These are phyloP conservation scores for Phytophthora syringae DNA, from an alignment of 352 stramenopile species.

Conservation along the genomic window DNA sequence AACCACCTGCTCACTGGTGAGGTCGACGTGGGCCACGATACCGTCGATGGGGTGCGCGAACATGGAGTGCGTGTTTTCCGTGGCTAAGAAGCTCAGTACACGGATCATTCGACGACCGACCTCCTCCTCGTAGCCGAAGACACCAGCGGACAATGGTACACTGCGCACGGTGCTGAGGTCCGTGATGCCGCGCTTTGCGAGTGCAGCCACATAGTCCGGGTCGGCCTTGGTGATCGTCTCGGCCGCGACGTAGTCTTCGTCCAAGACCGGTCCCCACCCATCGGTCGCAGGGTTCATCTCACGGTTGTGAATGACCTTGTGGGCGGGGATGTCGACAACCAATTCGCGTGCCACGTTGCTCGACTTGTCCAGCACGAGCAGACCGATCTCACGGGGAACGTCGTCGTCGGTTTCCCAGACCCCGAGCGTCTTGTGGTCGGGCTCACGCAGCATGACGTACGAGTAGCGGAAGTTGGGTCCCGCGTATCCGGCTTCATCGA, in stretches of 20 bases:
- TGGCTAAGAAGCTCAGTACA: slow-evolving; percentile 41
- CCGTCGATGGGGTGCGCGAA: slow-evolving; percentile 47
- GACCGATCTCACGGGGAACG: slow-evolving; percentile 42
- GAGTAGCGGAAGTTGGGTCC: slow-evolving; percentile 36
- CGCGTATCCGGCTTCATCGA: slow-evolving; percentile 28
- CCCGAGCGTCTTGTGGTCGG: slow-evolving; percentile 36
- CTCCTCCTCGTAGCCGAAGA: slow-evolving; percentile 39
- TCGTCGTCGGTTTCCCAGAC: slow-evolving; percentile 25
- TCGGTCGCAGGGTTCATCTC: slow-evolving; percentile 26
- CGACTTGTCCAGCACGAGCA: slow-evolving; percentile 29
- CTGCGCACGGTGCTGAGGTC: slow-evolving; percentile 35
- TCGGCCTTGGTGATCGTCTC: slow-evolving; percentile 44
- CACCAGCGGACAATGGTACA: slow-evolving; percentile 36
- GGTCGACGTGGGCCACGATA: slow-evolving; percentile 43
- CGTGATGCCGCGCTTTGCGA: slow-evolving; percentile 34
- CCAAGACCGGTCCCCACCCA: slow-evolving; percentile 39
- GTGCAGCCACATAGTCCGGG: slow-evolving; percentile 34
- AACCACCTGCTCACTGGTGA: slow-evolving; percentile 36
- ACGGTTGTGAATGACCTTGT: slow-evolving; percentile 24
- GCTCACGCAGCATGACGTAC: slow-evolving; percentile 52
- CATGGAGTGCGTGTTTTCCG: slow-evolving; percentile 41
- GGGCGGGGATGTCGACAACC: slow-evolving; percentile 36
- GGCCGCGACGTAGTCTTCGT: slow-evolving; percentile 40
- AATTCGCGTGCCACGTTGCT: slow-evolving; percentile 28
- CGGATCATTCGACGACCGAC: slow-evolving; percentile 41